Base-by-base conservation (phyloP, 345 rosid genomes). In the Corchorus capsularis region DNA sequence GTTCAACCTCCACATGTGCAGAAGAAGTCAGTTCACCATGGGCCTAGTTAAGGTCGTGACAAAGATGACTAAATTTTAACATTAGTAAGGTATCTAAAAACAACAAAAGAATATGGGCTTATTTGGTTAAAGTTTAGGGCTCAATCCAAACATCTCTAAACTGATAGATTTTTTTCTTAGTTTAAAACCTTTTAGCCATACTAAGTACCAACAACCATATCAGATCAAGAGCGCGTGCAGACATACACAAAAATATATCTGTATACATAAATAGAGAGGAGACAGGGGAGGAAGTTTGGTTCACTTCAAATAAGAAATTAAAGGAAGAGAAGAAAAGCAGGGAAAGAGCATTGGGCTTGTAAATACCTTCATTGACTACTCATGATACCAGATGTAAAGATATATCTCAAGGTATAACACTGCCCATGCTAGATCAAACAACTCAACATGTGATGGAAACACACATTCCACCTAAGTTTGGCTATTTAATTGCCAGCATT, bases 381-480 rank as follows among this genome's bases (percentile, higher is more conserved):
- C 9, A 8, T 8, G 10, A 45, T 45, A 45, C 47, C 47, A 45
- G 10, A 45, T 45, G 1, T 45, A 45, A 45, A 45, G 47, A 45
- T 1, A 45, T 45, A 7, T 5, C 47, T 45, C 43, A 45, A 45
- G 10, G 47, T 45, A 6, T 6, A 45, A 45, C 6, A 45, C 47
- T 56, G 22, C 27, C 20, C 10, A 8, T 63, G 68, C 22, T 63
- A 63, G 27, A 63, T 63, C 68, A 63, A 55, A n/a, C 60, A 39
- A 63, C 22, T 37, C 47, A 45, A 45, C 8, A 45, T 6, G 47
- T 45, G 9, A 45, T 7, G 9, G 9, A 54, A 54, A 17, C 60
- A 55, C 3, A 56, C 10, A 19, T 10, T n/a, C 34, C 32, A 19
- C 19, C 61, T 56, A 56, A 4, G 20, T 56, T 56, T 56, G 2